Evolutionary conservation across 495 filamentous ascomycete genomes (phyloP), one percentile per base, ranked within the genome.

Genomic region (Penicillium roqueforti): DNA sequence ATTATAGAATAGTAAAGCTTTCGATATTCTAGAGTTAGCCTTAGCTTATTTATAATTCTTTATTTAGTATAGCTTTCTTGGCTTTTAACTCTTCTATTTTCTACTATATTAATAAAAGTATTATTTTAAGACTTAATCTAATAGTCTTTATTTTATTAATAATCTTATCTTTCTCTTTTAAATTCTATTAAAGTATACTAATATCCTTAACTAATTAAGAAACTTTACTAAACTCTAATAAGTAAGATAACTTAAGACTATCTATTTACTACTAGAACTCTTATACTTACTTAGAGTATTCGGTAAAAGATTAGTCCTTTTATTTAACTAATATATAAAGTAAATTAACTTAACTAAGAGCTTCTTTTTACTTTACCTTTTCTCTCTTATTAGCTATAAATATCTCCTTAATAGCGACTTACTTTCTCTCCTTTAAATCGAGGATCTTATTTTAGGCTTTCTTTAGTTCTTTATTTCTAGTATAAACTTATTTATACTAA

Each of bases 91-190:
- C 50, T 46, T 39, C 31, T 1, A 14, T 57, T 13, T 55, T 58
- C 16, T 54, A 47, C 49, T 63, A 40, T 32, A 49, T 40, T 1
- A 26, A 47, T 19, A 37, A 45, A 23, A 54, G 19, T 10, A 40
- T 39, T 43, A 11, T 43, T 50, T 60, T 60, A 6, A 60, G 16
- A 13, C 49, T 57, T 10, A 51, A 60, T 31, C 54, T 38, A 29
- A 45, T 54, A 14, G 49, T 47, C 47, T 60, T 63, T 26, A 63
- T 54, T 51, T 58, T 16, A 25, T 60, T 54, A 8, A 63, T 54
- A 1, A 26, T 47, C 31, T 47, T 60, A 23, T 63, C 61, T 41
- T 55, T 57, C 6, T 60, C 54, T 48, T 60, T 63, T 22, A 56
- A 26, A 41, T 40, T 55, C 1, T 37, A 22, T 45, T 60, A 36